Evolutionary conservation across 345 rosid species (phyloP), one percentile per base, ranked within the genome.

Genomic region (Arabidopsis suecica): DNA sequence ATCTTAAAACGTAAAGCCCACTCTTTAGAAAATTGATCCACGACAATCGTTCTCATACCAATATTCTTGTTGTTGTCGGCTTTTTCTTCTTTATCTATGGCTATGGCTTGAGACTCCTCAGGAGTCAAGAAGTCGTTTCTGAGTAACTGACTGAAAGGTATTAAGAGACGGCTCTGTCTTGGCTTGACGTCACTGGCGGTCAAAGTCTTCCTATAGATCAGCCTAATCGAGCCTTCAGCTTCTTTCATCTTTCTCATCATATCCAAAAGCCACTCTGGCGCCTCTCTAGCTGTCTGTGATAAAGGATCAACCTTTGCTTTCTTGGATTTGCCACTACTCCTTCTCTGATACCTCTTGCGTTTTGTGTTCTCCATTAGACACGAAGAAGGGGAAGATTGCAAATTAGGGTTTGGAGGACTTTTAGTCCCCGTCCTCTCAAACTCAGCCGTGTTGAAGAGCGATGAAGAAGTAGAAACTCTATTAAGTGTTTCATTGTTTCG

Each of bases 51-150:
- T 36, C 18, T 42, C 20, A 57, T 23, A 22, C 59, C 51, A 1
- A 6, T 55, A 34, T 53, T 73, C 3, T 37, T 16, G 16, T 0
- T 28, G 16, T 1, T 28, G 0, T 18, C 54, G 8, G 18, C 54
- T 36, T 36, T 7, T 2, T 6, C 6, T 28, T 28, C 32, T 28
- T 28, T 28, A 28, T 28, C 32, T 28, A 28, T 28, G 32, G 32
- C 32, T 3, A 55, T 3, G 30, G 50, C 58, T 34, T 5, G 0
- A 40, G 5, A 4, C 65, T 73, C 77, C 2, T 1, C 33, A 2
- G 9, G 22, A 2, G 49, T 65, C 72, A 65, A 56, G 72, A 74
- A 74, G 22, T 74, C 72, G 30, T 23, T 23, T 3, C 49, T 25
- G 49, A 65, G 2, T 23, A 73, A 12, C 9, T 37, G 9, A 1